These are phyloP conservation scores for Saccharomyces hybrid DNA, from an alignment of 1,139 yeast species.

Conservation along the genomic window DNA sequence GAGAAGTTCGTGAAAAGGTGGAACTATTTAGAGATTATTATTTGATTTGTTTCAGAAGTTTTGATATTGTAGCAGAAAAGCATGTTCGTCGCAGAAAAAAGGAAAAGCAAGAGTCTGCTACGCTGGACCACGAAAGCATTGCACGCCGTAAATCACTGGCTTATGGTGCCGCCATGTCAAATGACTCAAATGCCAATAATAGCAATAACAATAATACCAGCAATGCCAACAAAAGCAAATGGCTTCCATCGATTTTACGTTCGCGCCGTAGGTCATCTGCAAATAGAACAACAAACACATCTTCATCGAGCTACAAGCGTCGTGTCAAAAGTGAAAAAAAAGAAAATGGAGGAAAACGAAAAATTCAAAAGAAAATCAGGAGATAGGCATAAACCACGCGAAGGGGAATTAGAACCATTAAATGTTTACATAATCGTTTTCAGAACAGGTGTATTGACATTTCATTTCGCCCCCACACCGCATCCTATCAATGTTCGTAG, in stretches of 20 bases:
- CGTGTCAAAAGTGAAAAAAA: constrained; percentile 16
- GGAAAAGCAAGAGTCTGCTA: constrained; percentile 15
- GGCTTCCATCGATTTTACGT: constrained; percentile 10
- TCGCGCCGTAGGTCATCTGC: constrained; percentile 12
- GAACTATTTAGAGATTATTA: constrained; percentile 86
- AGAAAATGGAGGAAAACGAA: constrained; percentile 32
- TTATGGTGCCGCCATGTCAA: background rate
- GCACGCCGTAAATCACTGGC: constrained; percentile 7
- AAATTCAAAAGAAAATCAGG: constrained; percentile 38
- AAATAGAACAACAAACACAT: constrained; percentile 7
- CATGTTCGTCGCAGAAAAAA: constrained; percentile 38
- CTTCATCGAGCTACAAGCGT: constrained; percentile 9
- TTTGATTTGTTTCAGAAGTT: constrained; percentile 86
- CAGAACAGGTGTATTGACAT: constrained; percentile 82
- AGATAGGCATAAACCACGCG: constrained; percentile 42
- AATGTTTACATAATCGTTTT: constrained; percentile 91
- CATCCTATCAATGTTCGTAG: constrained; percentile 94
- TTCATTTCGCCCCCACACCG: constrained; percentile 91
- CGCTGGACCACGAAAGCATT: constrained; percentile 4
- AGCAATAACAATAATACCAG: constrained; percentile 7
- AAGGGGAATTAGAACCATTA: constrained; percentile 79
- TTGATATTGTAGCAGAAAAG: constrained; percentile 75
- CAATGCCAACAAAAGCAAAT: constrained; percentile 4
- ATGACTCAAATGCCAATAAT: background rate
- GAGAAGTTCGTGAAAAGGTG: constrained; percentile 92